These are phyloP conservation scores for Paraphoma chrysanthemicola DNA, from an alignment of 2,329 filamentous ascomycete species.

Conservation along the genomic window DNA sequence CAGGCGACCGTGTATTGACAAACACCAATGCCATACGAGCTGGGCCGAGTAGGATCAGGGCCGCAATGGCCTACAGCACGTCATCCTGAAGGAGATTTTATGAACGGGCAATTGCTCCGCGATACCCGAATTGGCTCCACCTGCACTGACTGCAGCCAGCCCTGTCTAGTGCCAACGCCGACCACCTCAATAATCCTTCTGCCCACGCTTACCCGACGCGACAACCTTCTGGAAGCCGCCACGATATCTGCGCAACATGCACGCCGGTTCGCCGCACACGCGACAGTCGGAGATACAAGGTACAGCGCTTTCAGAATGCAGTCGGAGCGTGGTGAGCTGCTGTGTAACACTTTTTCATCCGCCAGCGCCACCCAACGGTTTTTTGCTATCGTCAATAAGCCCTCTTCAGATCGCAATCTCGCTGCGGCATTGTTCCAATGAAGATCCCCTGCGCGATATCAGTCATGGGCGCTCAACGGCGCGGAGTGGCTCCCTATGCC, in stretches of 20 bases:
- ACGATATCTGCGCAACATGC: slow-evolving; percentile 26
- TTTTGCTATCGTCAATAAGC: slow-evolving; percentile 29
- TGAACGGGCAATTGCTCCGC: slow-evolving; percentile 23
- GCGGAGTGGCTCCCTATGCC: slow-evolving; percentile 18
- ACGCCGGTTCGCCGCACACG: slow-evolving; percentile 11
- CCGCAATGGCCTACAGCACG: slow-evolving; percentile 34
- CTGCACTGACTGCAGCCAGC: slow-evolving; percentile 14
- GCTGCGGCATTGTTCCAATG: slow-evolving; percentile 25
- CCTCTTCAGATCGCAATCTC: slow-evolving; percentile 22
- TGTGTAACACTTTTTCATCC: slow-evolving; percentile 10
- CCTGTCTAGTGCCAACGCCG: slow-evolving; percentile 26
- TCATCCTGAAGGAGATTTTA: slow-evolving; percentile 39
- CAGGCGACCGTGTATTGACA: slow-evolving; percentile 26
- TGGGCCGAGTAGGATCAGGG: slow-evolving; percentile 14
- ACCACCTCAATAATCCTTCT: slow-evolving; percentile 27
- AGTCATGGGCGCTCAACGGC: slow-evolving; percentile 22
- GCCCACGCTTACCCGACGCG: slow-evolving; percentile 18
- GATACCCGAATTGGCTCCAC: slow-evolving; percentile 21
- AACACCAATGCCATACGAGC: slow-evolving; percentile 11
- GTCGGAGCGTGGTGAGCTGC: slow-evolving; percentile 8
- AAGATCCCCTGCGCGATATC: slow-evolving; percentile 23
- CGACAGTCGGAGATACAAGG: slow-evolving; percentile 4
- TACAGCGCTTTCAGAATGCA: neutral
- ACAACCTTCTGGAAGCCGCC: slow-evolving; percentile 39
- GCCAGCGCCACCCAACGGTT: slow-evolving; percentile 27